A percentile compares a stretch with the other conserved stretches of the same genome.
Conservation (phyloP, 257 asterid species). For the Solanum habrochaites region DNA sequence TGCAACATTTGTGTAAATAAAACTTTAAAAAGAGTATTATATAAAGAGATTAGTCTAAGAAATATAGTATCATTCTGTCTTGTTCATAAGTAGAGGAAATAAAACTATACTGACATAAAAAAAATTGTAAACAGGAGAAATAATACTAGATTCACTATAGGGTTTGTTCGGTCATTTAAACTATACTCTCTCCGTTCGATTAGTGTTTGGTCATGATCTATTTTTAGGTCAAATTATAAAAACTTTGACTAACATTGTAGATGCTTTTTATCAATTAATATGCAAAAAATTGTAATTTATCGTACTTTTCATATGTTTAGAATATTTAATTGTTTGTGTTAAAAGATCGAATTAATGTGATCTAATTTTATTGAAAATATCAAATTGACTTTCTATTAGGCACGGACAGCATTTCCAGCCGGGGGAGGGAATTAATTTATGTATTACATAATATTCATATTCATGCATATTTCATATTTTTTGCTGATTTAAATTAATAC, state of each 20-base stretch:
- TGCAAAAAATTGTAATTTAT: no score
- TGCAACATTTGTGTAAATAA: not conserved
- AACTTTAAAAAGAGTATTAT: not conserved
- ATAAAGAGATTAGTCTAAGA: not conserved
- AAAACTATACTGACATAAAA: no score
- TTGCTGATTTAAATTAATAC: not conserved
- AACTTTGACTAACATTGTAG: no score
- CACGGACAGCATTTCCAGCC: no score
- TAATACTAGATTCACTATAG: not conserved
- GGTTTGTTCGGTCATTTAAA: not conserved
- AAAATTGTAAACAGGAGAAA: not conserved
- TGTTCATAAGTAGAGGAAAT: not conserved
- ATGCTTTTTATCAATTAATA: no score
- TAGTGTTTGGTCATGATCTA: no score
- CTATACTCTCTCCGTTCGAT: accelerated
- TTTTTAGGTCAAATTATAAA: no score
- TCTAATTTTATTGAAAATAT: no score
- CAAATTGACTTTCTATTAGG: no score
- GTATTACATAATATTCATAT: not conserved
- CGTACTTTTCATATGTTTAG: no score
- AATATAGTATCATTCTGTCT: not conserved
- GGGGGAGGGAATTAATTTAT: not conserved
- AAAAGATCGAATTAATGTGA: no score
- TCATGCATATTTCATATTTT: not conserved
- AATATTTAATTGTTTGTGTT: no score